Evolutionary conservation across 139 green algal genomes (phyloP), one percentile per base, ranked within the genome.

Genomic region (Chlamydomonas sp.): DNA sequence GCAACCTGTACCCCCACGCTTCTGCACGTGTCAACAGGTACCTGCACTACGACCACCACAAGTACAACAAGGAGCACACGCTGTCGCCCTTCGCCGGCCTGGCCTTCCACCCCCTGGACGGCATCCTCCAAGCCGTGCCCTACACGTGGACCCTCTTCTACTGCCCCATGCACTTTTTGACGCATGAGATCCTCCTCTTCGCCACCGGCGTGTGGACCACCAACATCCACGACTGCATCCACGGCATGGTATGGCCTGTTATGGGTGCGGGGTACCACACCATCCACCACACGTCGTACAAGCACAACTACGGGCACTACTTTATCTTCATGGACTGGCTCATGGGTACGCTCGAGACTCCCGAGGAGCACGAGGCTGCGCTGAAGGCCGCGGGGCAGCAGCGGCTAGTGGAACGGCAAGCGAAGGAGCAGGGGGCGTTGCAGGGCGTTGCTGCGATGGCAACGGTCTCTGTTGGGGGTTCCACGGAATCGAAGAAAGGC

Each of bases 31-130:
- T n/a, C 20, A 66, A 0, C 93, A 94, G 90, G 81, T 86, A 78
- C 60, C 92, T 99, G 67, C 97, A 99, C 90, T 77, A 91, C 77
- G 96, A 93, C 58, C 97, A 99, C 92, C 97, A 99, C 91, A 98
- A 98, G 82, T 99, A 99, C 96, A 99, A 99, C 95, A 99, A 99
- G 95, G 96, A 99, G 91, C 93, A 99, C 94, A 98, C 96, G 31
- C 92, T 99, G 76, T 98, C 94, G 20, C 97, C 97, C 57, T 99
- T 99, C 92, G 97, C 97, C 4, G 97, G 97, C 12, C 92, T 99
- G 68, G 97, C 97, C 61, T 99, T 99, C 95, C 89, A 99, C 86
- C 96, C 97, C 1, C 63, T 98, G 5, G 96, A 98, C 90, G 96
- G 96, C 88, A 96, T 97, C 79, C 75, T 96, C 31, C 89, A 99